These are phyloP conservation scores for Chlamydomonas schloesseri DNA, from an alignment of 139 green algal species.

Conservation along the genomic window DNA sequence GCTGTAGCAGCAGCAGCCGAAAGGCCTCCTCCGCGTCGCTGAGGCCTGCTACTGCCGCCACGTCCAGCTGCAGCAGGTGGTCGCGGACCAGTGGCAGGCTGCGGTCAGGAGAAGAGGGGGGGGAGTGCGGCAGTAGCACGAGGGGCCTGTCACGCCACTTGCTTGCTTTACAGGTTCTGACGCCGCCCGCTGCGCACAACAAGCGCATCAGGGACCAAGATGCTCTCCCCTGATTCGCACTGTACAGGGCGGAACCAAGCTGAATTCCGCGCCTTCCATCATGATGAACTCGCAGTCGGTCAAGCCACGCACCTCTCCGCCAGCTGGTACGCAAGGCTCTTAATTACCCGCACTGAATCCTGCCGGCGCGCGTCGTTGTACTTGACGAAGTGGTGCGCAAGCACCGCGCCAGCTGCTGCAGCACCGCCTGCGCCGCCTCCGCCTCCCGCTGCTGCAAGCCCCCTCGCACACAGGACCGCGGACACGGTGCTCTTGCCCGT, in stretches of 20 bases:
- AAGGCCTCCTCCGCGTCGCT: background rate
- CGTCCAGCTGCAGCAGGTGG: background rate
- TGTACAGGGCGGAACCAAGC: too few relatives aligned
- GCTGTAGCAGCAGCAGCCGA: background rate
- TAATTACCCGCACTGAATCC: constrained; percentile 31
- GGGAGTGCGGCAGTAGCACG: too few relatives aligned
- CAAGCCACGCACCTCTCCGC: background rate
- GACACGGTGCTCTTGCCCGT: constrained; percentile 1
- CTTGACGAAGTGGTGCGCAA: constrained; percentile 36
- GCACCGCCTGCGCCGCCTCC: background rate
- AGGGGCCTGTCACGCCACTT: too few relatives aligned
- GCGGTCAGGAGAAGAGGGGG: too few relatives aligned
- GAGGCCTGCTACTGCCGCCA: background rate
- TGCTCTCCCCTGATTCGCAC: too few relatives aligned
- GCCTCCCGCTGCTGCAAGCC: background rate
- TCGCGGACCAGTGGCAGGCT: background rate
- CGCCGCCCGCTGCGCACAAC: too few relatives aligned
- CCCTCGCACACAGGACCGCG: background rate
- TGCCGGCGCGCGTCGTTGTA: constrained; percentile 34
- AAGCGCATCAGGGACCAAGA: too few relatives aligned
- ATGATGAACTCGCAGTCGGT: too few relatives aligned
- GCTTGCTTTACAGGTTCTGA: too few relatives aligned
- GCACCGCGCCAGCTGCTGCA: background rate
- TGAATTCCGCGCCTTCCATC: too few relatives aligned
- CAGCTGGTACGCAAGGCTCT: constrained; percentile 41